Evolutionary conservation across 2,329 filamentous ascomycete genomes (phyloP), one percentile per base, ranked within the genome.

Genomic region (Verticillium dahliae): DNA sequence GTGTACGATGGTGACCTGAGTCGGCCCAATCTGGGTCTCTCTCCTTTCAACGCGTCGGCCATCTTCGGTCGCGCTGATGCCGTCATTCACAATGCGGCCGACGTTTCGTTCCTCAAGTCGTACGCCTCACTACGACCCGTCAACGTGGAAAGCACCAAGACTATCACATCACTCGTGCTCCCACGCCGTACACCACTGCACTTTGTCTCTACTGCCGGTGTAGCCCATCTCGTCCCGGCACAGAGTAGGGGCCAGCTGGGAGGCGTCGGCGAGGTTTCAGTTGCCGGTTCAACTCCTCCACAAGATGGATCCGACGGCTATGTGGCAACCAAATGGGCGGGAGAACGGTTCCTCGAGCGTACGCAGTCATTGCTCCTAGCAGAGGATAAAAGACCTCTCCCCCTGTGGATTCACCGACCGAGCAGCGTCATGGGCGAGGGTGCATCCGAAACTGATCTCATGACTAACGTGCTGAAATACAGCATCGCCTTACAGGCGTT

Each of bases 11-110:
- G 80, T 10, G 72, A 78, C 63, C 71, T 81, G 0, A 62, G 63
- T 0, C 52, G 56, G 1, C 70, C 72, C 0, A 63, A 41, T 3
- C 71, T 83, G 2, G 80, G 80, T 0, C 71, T 84, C 2, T 54
- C 50, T 9, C 6, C 5, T 3, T 6, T 11, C 14, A 31, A 22
- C 50, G 6, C 13, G 6, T 22, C 50, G 4, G 7, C 6, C 3
- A 22, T 54, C 15, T 22, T 22, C 15, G 7, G 9, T 6, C 66
- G 66, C 1, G 73, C 70, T 1, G 73, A 81, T 64, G 67, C 80
- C 4, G 79, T 88, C 58, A 80, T 90, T 33, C 85, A 81, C 67
- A 73, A 72, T 39, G 78, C 76, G 5, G 77, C 76, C 9, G 71
- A 75, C 55, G 67, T 68, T 11, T 73, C 65, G 7, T 75, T 67